Evolutionary conservation across 345 rosid species (phyloP), one percentile per base, ranked within the genome.

Genomic region (Eucalyptus marginata): DNA sequence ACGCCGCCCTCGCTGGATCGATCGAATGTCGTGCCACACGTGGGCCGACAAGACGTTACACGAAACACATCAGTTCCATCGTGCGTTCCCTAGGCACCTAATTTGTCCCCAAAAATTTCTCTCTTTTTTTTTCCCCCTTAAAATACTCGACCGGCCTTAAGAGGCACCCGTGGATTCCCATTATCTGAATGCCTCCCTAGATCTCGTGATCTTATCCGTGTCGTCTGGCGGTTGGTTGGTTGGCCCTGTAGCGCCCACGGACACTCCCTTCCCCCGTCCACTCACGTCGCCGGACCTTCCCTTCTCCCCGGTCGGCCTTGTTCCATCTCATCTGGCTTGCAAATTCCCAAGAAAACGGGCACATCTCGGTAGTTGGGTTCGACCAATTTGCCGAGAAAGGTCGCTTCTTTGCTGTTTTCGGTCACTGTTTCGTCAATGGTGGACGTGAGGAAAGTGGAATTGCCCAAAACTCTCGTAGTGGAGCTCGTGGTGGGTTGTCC

Each of bases 381-480:
- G 29, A 24, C 29, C 62, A 11, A 33, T 33, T 36, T 33, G 81
- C 81, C 8, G 25, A 71, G 25, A 33, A 33, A 36, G 68, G 31
- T 12, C 31, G 68, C 8, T 5, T 10, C 24, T 71, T 33, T 20
- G 13, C 25, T 76, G 44, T 22, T 94, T 94, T 7, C 17, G 93
- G 33, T 93, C 91, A 81, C 89, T 87, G 90, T 92, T 96, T 4
- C 47, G 84, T 76, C 84, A 76, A 76, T 76, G 47, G 47, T 76
- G 29, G 83, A 76, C 47, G 47, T 24, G 25, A 76, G 47, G 7
- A 10, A 76, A 76, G 83, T 76, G 84, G 84, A 11, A 95, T 94
- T 93, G 96, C 44, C 91, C 94, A 79, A 96, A 93, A 27, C 90
- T 90, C 56, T 94, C 94, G 17, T 31, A 86, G 62, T 50, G 40